phyloP scores from a whole-genome alignment of 306 rosid genomes.

The Quercus suber region DNA sequence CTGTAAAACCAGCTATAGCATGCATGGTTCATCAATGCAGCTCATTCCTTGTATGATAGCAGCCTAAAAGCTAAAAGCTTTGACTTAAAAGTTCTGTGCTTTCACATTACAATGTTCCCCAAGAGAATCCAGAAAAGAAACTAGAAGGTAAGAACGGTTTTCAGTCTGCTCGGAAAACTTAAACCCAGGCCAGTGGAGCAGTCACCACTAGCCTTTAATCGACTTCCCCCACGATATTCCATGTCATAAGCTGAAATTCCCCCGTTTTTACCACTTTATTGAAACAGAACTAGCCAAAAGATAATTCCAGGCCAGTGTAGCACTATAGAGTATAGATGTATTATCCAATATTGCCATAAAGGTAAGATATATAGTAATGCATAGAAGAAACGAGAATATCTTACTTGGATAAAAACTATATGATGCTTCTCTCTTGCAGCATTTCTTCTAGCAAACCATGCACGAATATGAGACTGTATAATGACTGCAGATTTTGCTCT shows the following conservation, averaged over 20 bases:
- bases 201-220: neutral
- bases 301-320: neutral
- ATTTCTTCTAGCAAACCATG: constrained; percentile 60
- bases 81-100: neutral
- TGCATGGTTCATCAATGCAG: neutral
- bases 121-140: neutral
- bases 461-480: constrained; percentile 73
- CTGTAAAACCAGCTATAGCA: neutral
- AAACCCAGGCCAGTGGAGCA: neutral
- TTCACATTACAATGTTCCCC: neutral
- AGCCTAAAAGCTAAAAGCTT: neutral
- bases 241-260: neutral
- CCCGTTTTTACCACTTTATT: neutral
- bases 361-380: neutral
- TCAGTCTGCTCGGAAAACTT: neutral
- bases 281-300: neutral
- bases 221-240: neutral
- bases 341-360: constrained; percentile 1
- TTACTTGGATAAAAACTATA: constrained; percentile 69
- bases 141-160: neutral
- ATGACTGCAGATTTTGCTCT: constrained; percentile 49
- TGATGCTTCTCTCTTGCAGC: constrained; percentile 40
- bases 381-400: constrained; percentile 12
- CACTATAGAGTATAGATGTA: neutral
- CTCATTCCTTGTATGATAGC: neutral